Evolutionary conservation across 2,329 filamentous ascomycete species (phyloP).

Genomic region (Bipolaris victoriae): DNA sequence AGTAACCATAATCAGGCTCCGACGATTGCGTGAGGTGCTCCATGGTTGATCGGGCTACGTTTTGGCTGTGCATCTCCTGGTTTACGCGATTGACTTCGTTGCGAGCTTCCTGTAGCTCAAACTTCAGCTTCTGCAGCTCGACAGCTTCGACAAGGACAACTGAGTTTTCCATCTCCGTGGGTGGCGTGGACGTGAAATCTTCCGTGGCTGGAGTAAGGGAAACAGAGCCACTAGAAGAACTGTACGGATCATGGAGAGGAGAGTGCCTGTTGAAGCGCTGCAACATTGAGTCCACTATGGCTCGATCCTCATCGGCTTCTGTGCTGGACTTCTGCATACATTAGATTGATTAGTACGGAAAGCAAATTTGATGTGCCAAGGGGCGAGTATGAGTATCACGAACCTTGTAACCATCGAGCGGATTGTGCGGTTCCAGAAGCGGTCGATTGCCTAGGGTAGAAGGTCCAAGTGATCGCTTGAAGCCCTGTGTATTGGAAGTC

Average conservation of each 20-base stretch:
- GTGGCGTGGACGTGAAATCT: slow-evolving; percentile 50
- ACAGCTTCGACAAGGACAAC: slow-evolving; percentile 53
- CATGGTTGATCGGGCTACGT: slow-evolving; percentile 64
- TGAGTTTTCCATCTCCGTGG: slow-evolving; percentile 33
- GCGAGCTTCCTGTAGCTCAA: slow-evolving; percentile 73
- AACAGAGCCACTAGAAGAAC: slow-evolving; percentile 63
- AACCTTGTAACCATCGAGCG: slow-evolving; percentile 42
- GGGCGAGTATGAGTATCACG: slow-evolving; percentile 15
- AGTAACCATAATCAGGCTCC: slow-evolving; percentile 57
- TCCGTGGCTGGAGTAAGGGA: slow-evolving; percentile 69
- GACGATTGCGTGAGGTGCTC: slow-evolving; percentile 62
- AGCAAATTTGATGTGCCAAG: not conserved
- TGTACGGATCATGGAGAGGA: slow-evolving; percentile 60
- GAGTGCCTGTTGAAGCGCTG: slow-evolving; percentile 70
- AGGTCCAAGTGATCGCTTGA: slow-evolving; percentile 49
- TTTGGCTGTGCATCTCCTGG: slow-evolving; percentile 71
- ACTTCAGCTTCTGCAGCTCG: slow-evolving; percentile 71
- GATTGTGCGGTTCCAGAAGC: slow-evolving; percentile 26
- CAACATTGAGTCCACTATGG: slow-evolving; percentile 67
- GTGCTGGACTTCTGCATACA: slow-evolving; percentile 56
- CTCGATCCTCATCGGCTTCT: slow-evolving; percentile 44
- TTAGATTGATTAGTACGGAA: slow-evolving; percentile 37
- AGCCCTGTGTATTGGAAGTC: slow-evolving; percentile 46
- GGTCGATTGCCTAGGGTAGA: slow-evolving; percentile 45
- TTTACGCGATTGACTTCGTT: slow-evolving; percentile 74